A percentile compares a stretch with the other conserved stretches of the same genome.
phyloP scores from a whole-genome alignment of 305 asterid genomes.

The Fraxinus xanthoxyloides region DNA sequence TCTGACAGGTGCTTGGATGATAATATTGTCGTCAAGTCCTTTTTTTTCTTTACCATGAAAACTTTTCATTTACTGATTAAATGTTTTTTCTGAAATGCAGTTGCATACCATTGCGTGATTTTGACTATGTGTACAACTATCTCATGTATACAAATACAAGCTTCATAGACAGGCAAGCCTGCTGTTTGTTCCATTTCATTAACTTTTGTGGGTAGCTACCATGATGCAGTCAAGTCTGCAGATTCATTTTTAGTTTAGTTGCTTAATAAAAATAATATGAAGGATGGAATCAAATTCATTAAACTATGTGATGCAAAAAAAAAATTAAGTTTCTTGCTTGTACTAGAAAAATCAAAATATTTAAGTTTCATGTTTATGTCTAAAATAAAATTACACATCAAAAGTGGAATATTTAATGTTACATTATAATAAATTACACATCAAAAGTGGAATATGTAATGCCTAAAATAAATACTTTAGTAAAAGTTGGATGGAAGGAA shows the following conservation, averaged over 20 bases:
- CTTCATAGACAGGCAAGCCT: constrained; percentile 85
- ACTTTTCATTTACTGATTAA: constrained; percentile 26
- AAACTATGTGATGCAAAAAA: neutral
- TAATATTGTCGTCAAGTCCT: neutral
- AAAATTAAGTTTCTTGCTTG: neutral
- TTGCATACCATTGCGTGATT: constrained; percentile 89
- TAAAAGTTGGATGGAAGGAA: neutral
- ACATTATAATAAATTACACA: neutral
- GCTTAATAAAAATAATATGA: neutral
- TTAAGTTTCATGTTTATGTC: neutral
- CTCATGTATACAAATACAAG: constrained; percentile 93
- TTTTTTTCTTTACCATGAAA: neutral
- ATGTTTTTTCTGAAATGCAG: constrained; percentile 52
- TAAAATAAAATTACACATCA: neutral
- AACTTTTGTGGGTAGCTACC: constrained; percentile 15
- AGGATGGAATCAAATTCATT: neutral
- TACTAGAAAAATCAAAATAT: neutral
- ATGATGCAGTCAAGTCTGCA: neutral
- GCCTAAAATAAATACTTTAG: neutral
- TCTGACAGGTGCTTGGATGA: constrained; percentile 72
- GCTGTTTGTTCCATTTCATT: neutral
- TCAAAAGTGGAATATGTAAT: neutral
- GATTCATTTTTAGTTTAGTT: neutral
- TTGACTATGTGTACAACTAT: constrained; percentile 84
- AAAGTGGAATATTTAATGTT: neutral